Base-by-base conservation (phyloP, 129 eudicot genomes). In the Escallonia herrerae region DNA sequence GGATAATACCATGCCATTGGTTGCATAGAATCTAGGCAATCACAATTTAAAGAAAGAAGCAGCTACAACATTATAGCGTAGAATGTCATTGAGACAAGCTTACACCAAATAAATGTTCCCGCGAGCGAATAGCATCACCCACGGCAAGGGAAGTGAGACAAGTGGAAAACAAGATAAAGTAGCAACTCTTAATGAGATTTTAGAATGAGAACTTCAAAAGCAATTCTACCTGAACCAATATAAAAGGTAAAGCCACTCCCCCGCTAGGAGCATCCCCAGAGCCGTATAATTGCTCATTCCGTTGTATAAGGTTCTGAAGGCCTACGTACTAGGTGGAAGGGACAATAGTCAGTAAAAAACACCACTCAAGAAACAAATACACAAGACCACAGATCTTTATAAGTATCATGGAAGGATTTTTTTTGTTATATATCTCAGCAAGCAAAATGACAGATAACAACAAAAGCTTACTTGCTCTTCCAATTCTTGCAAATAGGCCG, bases 191-290 rank as follows among this genome's bases (percentile, higher is more conserved):
- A 22, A 22, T 22, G 33, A 22, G 33, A 22, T 22, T 22, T 22
- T 22, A 22, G 33, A 22, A 22, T 22, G 33, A 22, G 33, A 22
- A 22, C 33, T 22, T 22, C 33, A 22, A 22, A 22, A 22, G 43
- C 40, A 69, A 40, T 12, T 46, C 9, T 76, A 91, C 97, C 95
- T 91, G 97, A 47, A 91, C 96, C 49, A 91, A 72, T 48, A 91
- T 91, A 75, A 91, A 90, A 51, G 97, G 97, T 71, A 90, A 82
- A 65, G 90, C 85, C 47, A 90, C 91, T 40, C 97, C 97, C 6
- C 90, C 87, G 66, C 76, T 79, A 62, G 97, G 96, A 64, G 81
- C 76, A 77, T 85, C 74, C 77, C 84, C 96, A 8, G 77, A 78
- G 60, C 85, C 56, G 72, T 77, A 81, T 59, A 85, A 56, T 74